A percentile compares a stretch with the other conserved stretches of the same genome.
phyloP scores from a whole-genome alignment of 2,329 filamentous ascomycete species.

The Colletotrichum sp. region DNA sequence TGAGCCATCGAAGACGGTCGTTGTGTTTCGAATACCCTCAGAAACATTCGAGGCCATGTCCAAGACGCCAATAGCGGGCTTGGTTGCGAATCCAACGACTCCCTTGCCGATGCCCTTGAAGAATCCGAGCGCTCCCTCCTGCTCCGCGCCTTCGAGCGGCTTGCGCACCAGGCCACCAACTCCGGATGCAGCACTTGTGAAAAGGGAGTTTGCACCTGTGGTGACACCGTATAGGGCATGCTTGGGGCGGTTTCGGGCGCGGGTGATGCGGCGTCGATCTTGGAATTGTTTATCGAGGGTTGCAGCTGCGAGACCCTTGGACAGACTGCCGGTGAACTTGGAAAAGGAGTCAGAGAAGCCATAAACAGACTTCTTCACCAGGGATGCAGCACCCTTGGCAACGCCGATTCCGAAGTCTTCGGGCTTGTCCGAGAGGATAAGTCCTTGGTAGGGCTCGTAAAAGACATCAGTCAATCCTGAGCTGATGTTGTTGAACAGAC shows the following conservation, averaged over 20 bases:
- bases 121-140: slow-evolving; percentile 91
- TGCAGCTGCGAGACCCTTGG: slow-evolving; percentile 92
- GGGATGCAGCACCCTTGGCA: slow-evolving; percentile 94
- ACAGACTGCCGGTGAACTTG: slow-evolving; percentile 96
- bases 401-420: slow-evolving; percentile 95
- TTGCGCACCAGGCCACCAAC: slow-evolving; percentile 93
- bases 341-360: slow-evolving; percentile 97
- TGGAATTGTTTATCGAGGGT: slow-evolving; percentile 99
- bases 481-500: slow-evolving; percentile 96
- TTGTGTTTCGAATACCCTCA: slow-evolving; percentile 97
- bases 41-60: slow-evolving; percentile 97
- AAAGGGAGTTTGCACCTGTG: slow-evolving; percentile 92
- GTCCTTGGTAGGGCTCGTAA: slow-evolving; percentile 97
- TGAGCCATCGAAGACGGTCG: slow-evolving; percentile 94
- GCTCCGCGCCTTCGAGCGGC: slow-evolving; percentile 93
- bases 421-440: slow-evolving; percentile 94
- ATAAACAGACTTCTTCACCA: slow-evolving; percentile 98
- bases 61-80: slow-evolving; percentile 94
- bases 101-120: slow-evolving; percentile 98
- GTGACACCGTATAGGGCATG: slow-evolving; percentile 97
- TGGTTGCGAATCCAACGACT: slow-evolving; percentile 90
- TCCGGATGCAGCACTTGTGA: slow-evolving; percentile 89
- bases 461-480: slow-evolving; percentile 98
- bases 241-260: slow-evolving; percentile 92
- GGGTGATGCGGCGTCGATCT: slow-evolving; percentile 90